Conservation (phyloP, 78 protist species). For the Dictyostelium purpureum region DNA sequence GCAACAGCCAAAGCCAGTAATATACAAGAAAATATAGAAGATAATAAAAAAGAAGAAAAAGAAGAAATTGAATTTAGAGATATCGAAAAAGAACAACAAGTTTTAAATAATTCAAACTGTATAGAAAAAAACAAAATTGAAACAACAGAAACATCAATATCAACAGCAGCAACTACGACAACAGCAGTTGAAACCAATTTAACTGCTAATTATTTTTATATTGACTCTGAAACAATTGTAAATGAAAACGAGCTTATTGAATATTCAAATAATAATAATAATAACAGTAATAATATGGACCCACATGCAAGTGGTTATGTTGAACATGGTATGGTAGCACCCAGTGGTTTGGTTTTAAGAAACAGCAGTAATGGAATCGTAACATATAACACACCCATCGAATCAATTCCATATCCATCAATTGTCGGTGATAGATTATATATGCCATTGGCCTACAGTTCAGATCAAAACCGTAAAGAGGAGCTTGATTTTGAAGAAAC, state of each 20-base stretch:
- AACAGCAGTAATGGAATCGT: slow-evolving; percentile 2
- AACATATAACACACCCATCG: slow-evolving; percentile 3
- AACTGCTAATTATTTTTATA: background rate
- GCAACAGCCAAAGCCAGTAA: background rate
- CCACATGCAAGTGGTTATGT: background rate
- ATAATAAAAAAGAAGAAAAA: background rate
- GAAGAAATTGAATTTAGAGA: background rate
- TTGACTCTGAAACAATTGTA: background rate
- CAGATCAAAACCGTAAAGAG: background rate
- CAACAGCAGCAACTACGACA: background rate
- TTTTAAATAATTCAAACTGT: too few relatives aligned
- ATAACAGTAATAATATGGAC: background rate
- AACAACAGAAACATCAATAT: background rate
- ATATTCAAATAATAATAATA: background rate
- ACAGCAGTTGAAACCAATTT: background rate
- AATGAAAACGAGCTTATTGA: background rate
- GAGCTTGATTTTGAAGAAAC: slow-evolving; percentile 33
- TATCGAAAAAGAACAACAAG: background rate
- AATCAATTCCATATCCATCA: slow-evolving; percentile 55
- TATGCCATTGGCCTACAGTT: slow-evolving; percentile 43
- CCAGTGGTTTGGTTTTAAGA: background rate
- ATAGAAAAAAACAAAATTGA: background rate
- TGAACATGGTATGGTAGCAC: background rate
- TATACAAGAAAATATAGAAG: too few relatives aligned
- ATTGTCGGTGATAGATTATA: slow-evolving; percentile 63